Percentiles rank a stretch among this genome's conserved stretches.
Evolutionary conservation across 1,284 basidiomycete genomes (phyloP).

Genomic region (Pseudomicrostroma phylloplanum): DNA sequence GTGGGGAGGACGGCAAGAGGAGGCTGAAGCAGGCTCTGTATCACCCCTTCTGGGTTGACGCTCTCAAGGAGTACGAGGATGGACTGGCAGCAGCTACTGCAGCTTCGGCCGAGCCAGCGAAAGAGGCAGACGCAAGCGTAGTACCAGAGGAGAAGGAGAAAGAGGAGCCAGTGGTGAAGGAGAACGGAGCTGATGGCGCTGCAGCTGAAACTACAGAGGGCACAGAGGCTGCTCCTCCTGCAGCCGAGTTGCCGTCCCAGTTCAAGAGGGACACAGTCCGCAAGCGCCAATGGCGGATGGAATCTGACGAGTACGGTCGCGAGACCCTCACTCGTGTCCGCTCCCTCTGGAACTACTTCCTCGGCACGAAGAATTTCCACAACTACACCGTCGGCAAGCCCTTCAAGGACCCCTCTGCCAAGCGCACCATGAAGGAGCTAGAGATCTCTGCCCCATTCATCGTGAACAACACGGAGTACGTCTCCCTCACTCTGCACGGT

Average conservation of each 20-base stretch:
- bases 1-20: slow-evolving; percentile 14
- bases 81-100: neutral
- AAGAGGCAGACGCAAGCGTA: neutral
- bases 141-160: neutral
- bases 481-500: slow-evolving; percentile 85
- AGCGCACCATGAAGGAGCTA: slow-evolving; percentile 63
- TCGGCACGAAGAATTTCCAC: slow-evolving; percentile 68
- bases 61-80: slow-evolving; percentile 1
- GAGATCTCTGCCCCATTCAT: slow-evolving; percentile 55
- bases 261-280: slow-evolving; percentile 10
- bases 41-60: slow-evolving; percentile 43
- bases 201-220: slow-evolving; percentile 30
- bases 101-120: neutral
- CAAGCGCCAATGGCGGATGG: slow-evolving; percentile 41
- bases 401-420: slow-evolving; percentile 71
- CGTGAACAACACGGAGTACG: slow-evolving; percentile 88
- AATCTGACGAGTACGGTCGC: slow-evolving; percentile 7
- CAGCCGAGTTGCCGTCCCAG: neutral
- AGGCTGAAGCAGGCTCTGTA: slow-evolving; percentile 22
- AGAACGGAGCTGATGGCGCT: slow-evolving; percentile 18
- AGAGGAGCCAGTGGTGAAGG: neutral
- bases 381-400: slow-evolving; percentile 90
- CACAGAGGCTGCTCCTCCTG: slow-evolving; percentile 8
- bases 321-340: slow-evolving; percentile 9
- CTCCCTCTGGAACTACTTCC: slow-evolving; percentile 27